Conservation (phyloP, 768 basidiomycete genomes). For the Leccinum disarticulatum region DNA sequence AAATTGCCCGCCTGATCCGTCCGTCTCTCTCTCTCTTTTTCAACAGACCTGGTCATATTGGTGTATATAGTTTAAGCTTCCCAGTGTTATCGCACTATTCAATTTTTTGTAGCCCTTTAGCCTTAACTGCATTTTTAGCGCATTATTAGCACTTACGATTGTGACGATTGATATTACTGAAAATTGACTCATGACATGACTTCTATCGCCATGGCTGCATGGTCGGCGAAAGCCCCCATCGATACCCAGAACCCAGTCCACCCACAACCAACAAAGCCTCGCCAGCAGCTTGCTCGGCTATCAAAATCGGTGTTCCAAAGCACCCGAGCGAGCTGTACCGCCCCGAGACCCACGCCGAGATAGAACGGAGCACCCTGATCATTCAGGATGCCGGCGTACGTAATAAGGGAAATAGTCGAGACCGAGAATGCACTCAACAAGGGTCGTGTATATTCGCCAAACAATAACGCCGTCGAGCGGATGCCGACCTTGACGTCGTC, state of each 20-base stretch:
- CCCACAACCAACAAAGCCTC: constrained; percentile 83
- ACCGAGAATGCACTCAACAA: constrained; percentile 74
- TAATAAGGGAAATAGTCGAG: constrained; percentile 69
- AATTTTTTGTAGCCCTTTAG: background rate
- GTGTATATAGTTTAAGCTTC: background rate
- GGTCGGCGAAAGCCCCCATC: constrained; percentile 78
- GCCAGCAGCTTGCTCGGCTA: constrained; percentile 79
- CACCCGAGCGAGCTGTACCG: constrained; percentile 75
- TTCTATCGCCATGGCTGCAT: constrained; percentile 33
- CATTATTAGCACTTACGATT: background rate
- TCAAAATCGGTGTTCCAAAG: constrained; percentile 76
- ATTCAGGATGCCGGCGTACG: constrained; percentile 80
- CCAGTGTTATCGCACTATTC: background rate
- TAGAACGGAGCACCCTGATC: constrained; percentile 78
- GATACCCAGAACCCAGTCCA: constrained; percentile 88
- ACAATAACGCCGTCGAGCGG: constrained; percentile 91
- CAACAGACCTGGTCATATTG: background rate
- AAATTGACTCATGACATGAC: constrained; percentile 1
- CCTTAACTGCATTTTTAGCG: background rate
- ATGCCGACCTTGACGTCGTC: constrained; percentile 90
- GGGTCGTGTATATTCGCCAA: constrained; percentile 72
- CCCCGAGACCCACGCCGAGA: constrained; percentile 70
- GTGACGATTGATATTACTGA: background rate
- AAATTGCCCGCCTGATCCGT: constrained; percentile 21
- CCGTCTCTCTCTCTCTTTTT: too few species aligned